Evolutionary conservation across 148 eudicot species (phyloP).

Genomic region (Amaranthus palmeri): DNA sequence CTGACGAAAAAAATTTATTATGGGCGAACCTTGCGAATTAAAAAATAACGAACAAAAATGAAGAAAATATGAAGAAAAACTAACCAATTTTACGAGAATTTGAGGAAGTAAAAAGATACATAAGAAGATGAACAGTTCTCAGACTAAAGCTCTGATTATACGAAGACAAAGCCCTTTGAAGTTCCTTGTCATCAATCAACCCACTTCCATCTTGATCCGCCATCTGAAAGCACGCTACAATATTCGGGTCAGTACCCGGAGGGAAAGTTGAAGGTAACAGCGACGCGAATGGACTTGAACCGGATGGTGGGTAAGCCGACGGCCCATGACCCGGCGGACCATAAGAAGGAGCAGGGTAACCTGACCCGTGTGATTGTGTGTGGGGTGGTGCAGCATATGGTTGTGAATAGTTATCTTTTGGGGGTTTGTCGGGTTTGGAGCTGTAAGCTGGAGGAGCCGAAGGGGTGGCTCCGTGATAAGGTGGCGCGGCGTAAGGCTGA

Average conservation of each 20-base stretch:
- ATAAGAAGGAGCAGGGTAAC: conserved; percentile 23
- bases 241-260: conserved; percentile 81
- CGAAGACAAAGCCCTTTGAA: conserved; percentile 69
- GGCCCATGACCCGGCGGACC: conserved; percentile 25
- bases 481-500: conserved; percentile 4
- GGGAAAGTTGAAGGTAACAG: conserved; percentile 77
- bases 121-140: conserved; percentile 82
- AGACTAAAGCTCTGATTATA: conserved; percentile 76
- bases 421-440: conserved; percentile 25
- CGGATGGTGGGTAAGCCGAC: conserved; percentile 12
- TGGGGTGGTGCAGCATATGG: conserved; percentile 36
- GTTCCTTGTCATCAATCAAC: conserved; percentile 77
- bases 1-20: not conserved
- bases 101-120: conserved; percentile 66
- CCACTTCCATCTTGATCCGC: conserved; percentile 90
- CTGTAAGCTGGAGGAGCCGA: conserved; percentile 20
- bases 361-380: conserved; percentile 1
- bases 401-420: conserved; percentile 1
- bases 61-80: conserved; percentile 9
- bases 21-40: not conserved
- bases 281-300: conserved; percentile 53
- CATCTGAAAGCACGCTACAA: conserved; percentile 64
- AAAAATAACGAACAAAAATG: not conserved
- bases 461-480: conserved; percentile 12
- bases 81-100: conserved; percentile 72